Evolutionary conservation across 306 rosid genomes (phyloP).

Genomic region (Luffa aegyptiaca): DNA sequence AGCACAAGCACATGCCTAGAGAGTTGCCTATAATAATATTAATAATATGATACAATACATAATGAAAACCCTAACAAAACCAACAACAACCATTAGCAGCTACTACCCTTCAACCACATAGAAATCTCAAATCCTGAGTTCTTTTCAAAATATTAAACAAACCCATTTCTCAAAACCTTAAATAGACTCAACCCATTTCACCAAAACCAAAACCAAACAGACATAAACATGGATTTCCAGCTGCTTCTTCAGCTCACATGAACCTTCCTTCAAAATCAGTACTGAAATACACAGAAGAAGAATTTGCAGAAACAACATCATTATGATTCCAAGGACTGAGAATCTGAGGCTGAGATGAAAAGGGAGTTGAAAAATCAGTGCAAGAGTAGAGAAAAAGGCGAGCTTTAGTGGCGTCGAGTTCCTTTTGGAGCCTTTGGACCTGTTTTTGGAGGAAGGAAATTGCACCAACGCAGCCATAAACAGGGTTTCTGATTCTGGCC

Average conservation of each 20-base stretch:
- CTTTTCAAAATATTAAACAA: not conserved
- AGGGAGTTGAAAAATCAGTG: conserved; percentile 26
- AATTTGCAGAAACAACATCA: not conserved
- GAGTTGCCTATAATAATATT: not conserved
- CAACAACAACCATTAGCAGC: not conserved
- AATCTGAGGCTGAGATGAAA: not conserved
- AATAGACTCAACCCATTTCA: not conserved
- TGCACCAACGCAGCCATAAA: conserved; percentile 89
- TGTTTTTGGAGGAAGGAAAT: conserved; percentile 87
- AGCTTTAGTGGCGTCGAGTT: conserved; percentile 76
- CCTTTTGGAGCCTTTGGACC: conserved; percentile 83
- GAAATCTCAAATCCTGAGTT: not conserved
- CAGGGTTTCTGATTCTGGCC: conserved; percentile 84
- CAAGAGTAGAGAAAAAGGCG: conserved; percentile 65
- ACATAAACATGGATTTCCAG: not conserved
- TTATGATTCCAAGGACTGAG: not conserved
- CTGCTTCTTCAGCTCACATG: not conserved
- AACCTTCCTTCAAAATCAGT: conserved; percentile 23
- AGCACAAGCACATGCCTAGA: not conserved
- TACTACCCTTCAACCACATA: not conserved
- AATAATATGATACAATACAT: not conserved
- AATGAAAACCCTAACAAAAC: not conserved
- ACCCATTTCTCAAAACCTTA: not conserved
- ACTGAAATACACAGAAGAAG: conserved; percentile 23
- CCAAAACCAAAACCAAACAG: not conserved